Evolutionary conservation across 441 rosid genomes (phyloP).

Genomic region (Croton laevigatus): DNA sequence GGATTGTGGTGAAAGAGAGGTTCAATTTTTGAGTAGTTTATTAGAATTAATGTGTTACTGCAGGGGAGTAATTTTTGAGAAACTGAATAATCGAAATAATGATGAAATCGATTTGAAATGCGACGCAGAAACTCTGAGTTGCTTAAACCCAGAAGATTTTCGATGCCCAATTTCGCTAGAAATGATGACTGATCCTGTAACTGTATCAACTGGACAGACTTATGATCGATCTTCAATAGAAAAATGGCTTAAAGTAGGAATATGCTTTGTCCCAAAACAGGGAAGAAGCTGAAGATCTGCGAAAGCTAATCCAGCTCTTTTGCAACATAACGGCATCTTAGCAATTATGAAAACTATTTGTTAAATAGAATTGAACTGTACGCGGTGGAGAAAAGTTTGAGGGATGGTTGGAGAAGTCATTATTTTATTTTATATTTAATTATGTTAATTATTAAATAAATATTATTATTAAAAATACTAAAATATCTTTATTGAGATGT

Average conservation of each 20-base stretch:
- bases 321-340: no score
- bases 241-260: slow-evolving; percentile 76
- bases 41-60: slow-evolving; percentile 57
- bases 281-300: slow-evolving; percentile 52
- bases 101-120: slow-evolving; percentile 33
- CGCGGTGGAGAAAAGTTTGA: no score
- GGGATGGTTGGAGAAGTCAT: no score
- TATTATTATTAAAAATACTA: no score
- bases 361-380: no score
- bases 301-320: slow-evolving; percentile 54
- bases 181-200: slow-evolving; percentile 76
- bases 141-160: slow-evolving; percentile 63
- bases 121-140: slow-evolving; percentile 38
- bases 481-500: no score
- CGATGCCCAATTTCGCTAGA: slow-evolving; percentile 85
- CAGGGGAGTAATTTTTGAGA: slow-evolving; percentile 57
- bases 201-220: slow-evolving; percentile 72
- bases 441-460: no score
- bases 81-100: slow-evolving; percentile 23
- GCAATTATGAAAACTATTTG: no score
- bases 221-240: slow-evolving; percentile 77
- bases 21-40: slow-evolving; percentile 52
- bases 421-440: no score
- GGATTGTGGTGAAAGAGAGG: slow-evolving; percentile 33
- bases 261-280: slow-evolving; percentile 69